Percentiles rank a stretch among this genome's conserved stretches.
Conservation (phyloP, 106 monocot genomes). For the Apostasia shenzhenica region DNA sequence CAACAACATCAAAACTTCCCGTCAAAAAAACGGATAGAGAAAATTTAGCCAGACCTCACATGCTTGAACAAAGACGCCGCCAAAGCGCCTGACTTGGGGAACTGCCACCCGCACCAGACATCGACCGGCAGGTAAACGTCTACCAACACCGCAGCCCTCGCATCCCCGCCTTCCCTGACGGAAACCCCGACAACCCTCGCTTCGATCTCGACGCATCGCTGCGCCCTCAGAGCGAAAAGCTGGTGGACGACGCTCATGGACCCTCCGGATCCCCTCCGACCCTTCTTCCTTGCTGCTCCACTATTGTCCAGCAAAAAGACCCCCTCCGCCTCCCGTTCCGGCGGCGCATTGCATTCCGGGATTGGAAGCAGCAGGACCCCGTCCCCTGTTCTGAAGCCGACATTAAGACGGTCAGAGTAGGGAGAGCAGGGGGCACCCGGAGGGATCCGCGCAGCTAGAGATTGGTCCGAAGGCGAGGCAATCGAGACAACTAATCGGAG, state of each 20-base stretch:
- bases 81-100: constrained; percentile 32
- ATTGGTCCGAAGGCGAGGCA: neutral
- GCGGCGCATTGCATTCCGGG: neutral
- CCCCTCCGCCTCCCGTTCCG: neutral
- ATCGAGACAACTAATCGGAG: constrained; percentile 35
- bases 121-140: constrained; percentile 76
- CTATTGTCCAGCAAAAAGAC: neutral
- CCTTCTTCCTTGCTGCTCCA: constrained; percentile 16
- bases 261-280: constrained; percentile 28
- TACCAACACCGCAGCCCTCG: constrained; percentile 56
- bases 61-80: constrained; percentile 83
- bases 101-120: constrained; percentile 87
- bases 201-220: constrained; percentile 32
- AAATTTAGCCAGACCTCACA: constrained; percentile 40
- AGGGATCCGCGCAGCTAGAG: neutral
- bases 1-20: too few species aligned
- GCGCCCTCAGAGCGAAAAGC: constrained; percentile 30
- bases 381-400: constrained; percentile 35
- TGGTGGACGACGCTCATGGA: constrained; percentile 57
- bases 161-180: constrained; percentile 14
- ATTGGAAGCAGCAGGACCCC: constrained; percentile 28
- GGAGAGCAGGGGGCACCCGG: constrained; percentile 34
- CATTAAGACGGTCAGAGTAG: constrained; percentile 14
- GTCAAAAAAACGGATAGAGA: too few species aligned
- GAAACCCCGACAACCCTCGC: constrained; percentile 47